Evolutionary conservation across 306 rosid species (phyloP).

Genomic region (Cicer bijugum): DNA sequence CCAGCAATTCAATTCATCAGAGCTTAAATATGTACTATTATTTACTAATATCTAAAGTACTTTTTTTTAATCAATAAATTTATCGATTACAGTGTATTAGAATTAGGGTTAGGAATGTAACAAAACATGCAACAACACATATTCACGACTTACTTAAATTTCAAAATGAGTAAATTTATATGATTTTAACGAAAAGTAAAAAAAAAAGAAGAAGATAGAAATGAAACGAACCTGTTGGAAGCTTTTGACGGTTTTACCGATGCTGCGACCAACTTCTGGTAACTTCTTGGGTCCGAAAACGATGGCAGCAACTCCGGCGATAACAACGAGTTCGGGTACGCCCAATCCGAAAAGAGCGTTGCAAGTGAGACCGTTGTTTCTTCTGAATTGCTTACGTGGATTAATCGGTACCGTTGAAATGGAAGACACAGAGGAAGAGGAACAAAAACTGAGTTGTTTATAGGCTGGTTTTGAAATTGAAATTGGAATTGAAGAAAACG

Average conservation of each 20-base stretch:
- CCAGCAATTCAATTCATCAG: background rate
- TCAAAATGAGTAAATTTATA: too few species aligned
- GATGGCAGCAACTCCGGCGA: constrained; percentile 90
- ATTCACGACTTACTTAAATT: too few species aligned
- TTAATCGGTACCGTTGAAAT: background rate
- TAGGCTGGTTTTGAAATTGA: background rate
- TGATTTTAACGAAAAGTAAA: background rate
- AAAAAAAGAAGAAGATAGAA: background rate
- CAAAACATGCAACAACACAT: too few species aligned
- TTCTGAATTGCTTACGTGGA: constrained; percentile 4
- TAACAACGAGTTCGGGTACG: constrained; percentile 85
- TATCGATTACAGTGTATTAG: too few species aligned
- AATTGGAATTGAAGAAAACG: background rate
- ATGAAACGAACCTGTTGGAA: constrained; percentile 78
- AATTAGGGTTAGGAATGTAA: too few species aligned
- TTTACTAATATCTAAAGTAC: too few species aligned
- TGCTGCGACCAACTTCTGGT: constrained; percentile 95
- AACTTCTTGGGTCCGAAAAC: constrained; percentile 94
- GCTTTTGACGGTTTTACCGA: constrained; percentile 95
- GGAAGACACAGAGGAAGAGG: constrained; percentile 10
- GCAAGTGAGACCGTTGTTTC: constrained; percentile 61
- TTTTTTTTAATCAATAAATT: too few species aligned
- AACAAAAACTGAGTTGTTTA: constrained; percentile 21
- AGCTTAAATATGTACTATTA: background rate
- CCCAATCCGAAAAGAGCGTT: constrained; percentile 92